Conservation (phyloP, 73 alveolate genomes). For the Paramecium caudatum region DNA sequence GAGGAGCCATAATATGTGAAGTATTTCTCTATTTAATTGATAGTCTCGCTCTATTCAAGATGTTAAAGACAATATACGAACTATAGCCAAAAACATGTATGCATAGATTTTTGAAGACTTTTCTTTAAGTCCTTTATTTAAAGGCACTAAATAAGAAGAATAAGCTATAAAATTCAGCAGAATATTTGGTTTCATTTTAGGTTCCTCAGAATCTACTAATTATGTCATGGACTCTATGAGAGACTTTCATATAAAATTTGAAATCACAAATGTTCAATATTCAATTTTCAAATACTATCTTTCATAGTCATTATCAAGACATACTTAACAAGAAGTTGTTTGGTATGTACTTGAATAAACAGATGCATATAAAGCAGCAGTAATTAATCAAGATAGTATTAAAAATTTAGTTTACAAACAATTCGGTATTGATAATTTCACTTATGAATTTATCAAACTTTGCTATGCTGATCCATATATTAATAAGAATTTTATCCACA, state of each 20-base stretch:
- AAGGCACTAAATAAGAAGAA: conserved; percentile 46
- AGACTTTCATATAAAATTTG: conserved; percentile 15
- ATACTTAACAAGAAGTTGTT: not conserved
- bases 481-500: conserved; percentile 1
- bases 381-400: conserved; percentile 45
- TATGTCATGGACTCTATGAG: conserved; percentile 58
- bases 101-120: conserved; percentile 37
- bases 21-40: not conserved
- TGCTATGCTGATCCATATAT: conserved; percentile 11
- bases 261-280: not conserved
- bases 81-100: conserved; percentile 3
- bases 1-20: conserved; percentile 42
- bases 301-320: not conserved
- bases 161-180: conserved; percentile 41
- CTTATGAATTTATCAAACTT: not conserved
- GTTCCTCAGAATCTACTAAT: conserved; percentile 46
- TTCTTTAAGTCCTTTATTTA: conserved; percentile 25
- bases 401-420: conserved; percentile 41
- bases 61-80: conserved; percentile 1
- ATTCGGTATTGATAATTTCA: conserved; percentile 5
- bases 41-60: conserved; percentile 13
- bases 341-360: conserved; percentile 50
- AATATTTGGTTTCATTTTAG: conserved; percentile 48
- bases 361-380: conserved; percentile 52
- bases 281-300: conserved; percentile 16